Conservation (phyloP, 2,329 filamentous ascomycete genomes). For the Teratosphaeria zuluensis region DNA sequence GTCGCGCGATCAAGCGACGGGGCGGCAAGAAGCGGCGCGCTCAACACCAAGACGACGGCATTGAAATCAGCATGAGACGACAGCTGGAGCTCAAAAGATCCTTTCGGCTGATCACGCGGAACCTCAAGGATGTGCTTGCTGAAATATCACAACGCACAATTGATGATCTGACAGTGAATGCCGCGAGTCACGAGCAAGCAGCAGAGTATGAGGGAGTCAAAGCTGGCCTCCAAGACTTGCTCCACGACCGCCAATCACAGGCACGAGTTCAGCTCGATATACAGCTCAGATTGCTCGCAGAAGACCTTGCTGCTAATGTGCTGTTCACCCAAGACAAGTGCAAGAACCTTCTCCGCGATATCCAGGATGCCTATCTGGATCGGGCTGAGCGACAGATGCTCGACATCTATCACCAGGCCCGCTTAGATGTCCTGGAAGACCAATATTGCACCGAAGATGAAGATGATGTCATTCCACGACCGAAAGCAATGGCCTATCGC, state of each 20-base stretch:
- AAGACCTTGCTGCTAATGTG: slow-evolving; percentile 28
- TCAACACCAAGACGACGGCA: slow-evolving; percentile 35
- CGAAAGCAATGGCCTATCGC: slow-evolving; percentile 24
- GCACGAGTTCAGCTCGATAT: slow-evolving; percentile 29
- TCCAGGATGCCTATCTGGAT: slow-evolving; percentile 19
- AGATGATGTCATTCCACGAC: slow-evolving; percentile 28
- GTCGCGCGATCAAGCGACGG: slow-evolving; percentile 9
- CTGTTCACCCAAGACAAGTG: slow-evolving; percentile 26
- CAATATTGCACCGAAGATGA: slow-evolving; percentile 24
- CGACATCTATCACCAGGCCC: slow-evolving; percentile 14
- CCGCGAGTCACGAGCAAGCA: slow-evolving; percentile 43
- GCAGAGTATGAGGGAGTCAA: slow-evolving; percentile 43
- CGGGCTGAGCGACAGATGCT: slow-evolving; percentile 23
- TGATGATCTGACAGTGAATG: slow-evolving; percentile 47
- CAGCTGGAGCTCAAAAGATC: slow-evolving; percentile 57
- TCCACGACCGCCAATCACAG: slow-evolving; percentile 30
- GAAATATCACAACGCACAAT: slow-evolving; percentile 54
- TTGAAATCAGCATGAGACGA: slow-evolving; percentile 43
- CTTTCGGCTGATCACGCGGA: slow-evolving; percentile 53
- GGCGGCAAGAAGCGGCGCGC: slow-evolving; percentile 35
- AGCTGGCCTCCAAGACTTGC: slow-evolving; percentile 41
- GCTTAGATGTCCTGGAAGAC: slow-evolving; percentile 3
- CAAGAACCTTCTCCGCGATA: slow-evolving; percentile 23
- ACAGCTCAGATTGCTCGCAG: slow-evolving; percentile 28
- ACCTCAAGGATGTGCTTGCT: slow-evolving; percentile 54